A percentile compares a stretch with the other conserved stretches of the same genome.
Evolutionary conservation across 2,329 filamentous ascomycete species (phyloP).

Genomic region (Sclerotiophoma versabilis): DNA sequence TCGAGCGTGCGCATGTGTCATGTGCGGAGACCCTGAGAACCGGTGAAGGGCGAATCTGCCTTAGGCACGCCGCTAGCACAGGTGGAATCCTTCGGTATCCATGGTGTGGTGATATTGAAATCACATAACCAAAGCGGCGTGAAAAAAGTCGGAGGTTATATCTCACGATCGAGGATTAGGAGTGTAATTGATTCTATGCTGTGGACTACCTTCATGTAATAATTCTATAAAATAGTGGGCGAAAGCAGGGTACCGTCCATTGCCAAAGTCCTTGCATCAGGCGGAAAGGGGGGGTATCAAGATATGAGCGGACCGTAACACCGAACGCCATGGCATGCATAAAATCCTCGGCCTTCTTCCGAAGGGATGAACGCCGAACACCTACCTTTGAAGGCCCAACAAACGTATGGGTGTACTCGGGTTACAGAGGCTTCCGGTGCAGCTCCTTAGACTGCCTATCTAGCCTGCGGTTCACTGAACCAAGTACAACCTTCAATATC

Average conservation of each 20-base stretch:
- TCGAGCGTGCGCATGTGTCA: not conserved
- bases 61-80: not conserved
- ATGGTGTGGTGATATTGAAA: no score
- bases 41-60: not conserved
- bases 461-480: slow-evolving; percentile 72
- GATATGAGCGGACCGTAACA: not conserved
- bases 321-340: slow-evolving; percentile 1
- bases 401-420: not conserved
- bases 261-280: not conserved
- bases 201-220: not conserved
- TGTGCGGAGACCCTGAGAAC: not conserved
- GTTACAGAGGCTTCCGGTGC: slow-evolving; percentile 23
- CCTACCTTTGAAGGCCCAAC: not conserved
- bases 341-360: not conserved
- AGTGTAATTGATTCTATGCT: not conserved
- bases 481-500: slow-evolving; percentile 75
- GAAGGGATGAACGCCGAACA: not conserved
- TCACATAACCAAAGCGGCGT: no score
- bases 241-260: not conserved
- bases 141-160: no score
- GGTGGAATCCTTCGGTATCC: not conserved
- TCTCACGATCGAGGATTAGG: no score
- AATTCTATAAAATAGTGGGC: no score
- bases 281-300: not conserved
- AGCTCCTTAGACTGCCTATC: slow-evolving; percentile 57